Percentiles rank a stretch among this genome's conserved stretches.
Evolutionary conservation across 768 basidiomycete genomes (phyloP).

Genomic region (Rhodotorula graminis): DNA sequence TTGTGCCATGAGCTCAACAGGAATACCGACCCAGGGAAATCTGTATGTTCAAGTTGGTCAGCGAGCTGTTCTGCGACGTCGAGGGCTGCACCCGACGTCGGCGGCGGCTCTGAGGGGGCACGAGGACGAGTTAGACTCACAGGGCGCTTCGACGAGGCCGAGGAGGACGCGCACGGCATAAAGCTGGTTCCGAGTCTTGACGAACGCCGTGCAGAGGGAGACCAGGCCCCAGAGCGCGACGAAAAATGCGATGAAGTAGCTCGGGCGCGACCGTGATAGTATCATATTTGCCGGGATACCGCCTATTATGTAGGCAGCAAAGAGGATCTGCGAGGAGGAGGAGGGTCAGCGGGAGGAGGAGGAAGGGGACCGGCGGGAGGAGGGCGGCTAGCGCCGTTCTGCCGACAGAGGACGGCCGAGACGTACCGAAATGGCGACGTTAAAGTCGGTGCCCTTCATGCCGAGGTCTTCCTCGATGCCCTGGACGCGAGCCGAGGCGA

Average conservation of each 20-base stretch:
- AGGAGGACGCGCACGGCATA: constrained; percentile 42
- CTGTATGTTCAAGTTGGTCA: background rate
- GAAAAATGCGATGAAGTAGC: background rate
- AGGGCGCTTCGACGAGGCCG: constrained; percentile 42
- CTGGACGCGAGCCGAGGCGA: constrained; percentile 39
- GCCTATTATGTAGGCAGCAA: too few relatives aligned
- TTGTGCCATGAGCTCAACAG: constrained; percentile 43
- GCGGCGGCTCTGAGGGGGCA: too few relatives aligned
- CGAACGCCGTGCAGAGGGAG: constrained; percentile 38
- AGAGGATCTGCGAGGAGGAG: too few relatives aligned
- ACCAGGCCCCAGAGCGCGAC: constrained; percentile 15
- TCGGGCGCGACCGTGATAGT: too few relatives aligned
- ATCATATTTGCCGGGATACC: constrained; percentile 1
- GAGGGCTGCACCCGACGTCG: too few relatives aligned
- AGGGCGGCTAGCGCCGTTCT: background rate
- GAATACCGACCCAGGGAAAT: constrained; percentile 41
- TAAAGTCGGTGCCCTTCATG: constrained; percentile 25
- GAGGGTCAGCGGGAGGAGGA: too few relatives aligned
- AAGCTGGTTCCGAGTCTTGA: constrained; percentile 37
- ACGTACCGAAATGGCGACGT: background rate
- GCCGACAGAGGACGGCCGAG: too few relatives aligned
- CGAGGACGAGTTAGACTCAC: background rate
- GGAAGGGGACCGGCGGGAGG: constrained; percentile 4
- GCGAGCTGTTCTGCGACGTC: too few relatives aligned
- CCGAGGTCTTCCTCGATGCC: constrained; percentile 35